Evolutionary conservation across 2,329 filamentous ascomycete species (phyloP).

Genomic region (Chalara sp.): DNA sequence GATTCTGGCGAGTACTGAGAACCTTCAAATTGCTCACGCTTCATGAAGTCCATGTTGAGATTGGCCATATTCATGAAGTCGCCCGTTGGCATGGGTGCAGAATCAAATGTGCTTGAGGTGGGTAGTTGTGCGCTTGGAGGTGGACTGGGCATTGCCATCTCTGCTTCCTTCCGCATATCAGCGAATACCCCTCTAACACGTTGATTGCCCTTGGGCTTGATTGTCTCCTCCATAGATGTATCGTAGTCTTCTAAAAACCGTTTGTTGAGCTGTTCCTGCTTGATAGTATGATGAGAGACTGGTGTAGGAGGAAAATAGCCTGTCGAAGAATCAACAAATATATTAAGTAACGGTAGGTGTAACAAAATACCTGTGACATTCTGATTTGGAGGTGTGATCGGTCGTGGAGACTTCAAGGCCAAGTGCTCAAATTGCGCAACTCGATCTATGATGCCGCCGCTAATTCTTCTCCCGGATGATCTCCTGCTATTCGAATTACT

Average conservation of each 20-base stretch:
- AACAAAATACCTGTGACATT: conserved; percentile 48
- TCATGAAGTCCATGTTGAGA: conserved; percentile 39
- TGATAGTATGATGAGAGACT: conserved; percentile 40
- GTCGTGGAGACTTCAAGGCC: conserved; percentile 39
- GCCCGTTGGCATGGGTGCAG: conserved; percentile 46
- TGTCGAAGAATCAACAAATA: conserved; percentile 26
- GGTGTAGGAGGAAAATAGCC: conserved; percentile 63
- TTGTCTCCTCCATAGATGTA: conserved; percentile 59
- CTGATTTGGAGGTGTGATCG: conserved; percentile 56
- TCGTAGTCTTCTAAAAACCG: conserved; percentile 57
- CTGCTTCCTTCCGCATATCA: conserved; percentile 49
- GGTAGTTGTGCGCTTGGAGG: conserved; percentile 45
- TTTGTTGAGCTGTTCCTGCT: conserved; percentile 28
- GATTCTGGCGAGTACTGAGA: conserved; percentile 21
- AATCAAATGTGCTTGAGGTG: conserved; percentile 37
- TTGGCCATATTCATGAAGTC: conserved; percentile 48
- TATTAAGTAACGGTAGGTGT: neutral
- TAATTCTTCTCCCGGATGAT: conserved; percentile 41
- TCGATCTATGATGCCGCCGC: conserved; percentile 54
- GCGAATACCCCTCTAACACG: conserved; percentile 48
- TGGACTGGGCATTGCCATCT: conserved; percentile 49
- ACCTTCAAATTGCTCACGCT: conserved; percentile 17
- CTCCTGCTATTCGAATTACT: conserved; percentile 20
- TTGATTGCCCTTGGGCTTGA: conserved; percentile 47
- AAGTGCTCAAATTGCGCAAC: conserved; percentile 53